Evolutionary conservation across 2,329 filamentous ascomycete species (phyloP).

Genomic region (Saccharata proteae): DNA sequence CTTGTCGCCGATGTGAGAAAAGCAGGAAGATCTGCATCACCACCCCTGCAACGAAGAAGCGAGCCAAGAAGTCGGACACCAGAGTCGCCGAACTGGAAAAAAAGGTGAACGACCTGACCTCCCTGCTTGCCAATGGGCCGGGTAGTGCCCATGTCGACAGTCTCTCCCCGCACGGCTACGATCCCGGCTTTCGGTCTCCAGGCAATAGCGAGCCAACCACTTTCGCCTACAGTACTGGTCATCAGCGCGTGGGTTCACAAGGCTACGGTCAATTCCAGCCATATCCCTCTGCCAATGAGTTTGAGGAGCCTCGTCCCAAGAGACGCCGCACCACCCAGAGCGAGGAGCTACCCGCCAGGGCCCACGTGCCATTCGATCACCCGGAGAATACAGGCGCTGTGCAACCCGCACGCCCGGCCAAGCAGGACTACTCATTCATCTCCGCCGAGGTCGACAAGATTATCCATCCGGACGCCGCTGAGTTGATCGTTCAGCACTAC

Average conservation of each 20-base stretch:
- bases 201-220: too few relatives aligned
- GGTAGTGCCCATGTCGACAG: too few relatives aligned
- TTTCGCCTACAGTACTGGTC: too few relatives aligned
- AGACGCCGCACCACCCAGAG: too few relatives aligned
- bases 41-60: constrained; percentile 62
- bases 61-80: constrained; percentile 85
- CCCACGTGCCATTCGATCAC: too few relatives aligned
- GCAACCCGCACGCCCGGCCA: constrained; percentile 9
- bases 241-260: too few relatives aligned
- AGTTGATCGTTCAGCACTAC: constrained; percentile 46
- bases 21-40: constrained; percentile 33
- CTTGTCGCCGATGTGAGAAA: constrained; percentile 59
- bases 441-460: constrained; percentile 30
- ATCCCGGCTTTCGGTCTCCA: background rate
- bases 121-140: constrained; percentile 49
- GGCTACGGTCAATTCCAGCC: too few relatives aligned
- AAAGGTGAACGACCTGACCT: constrained; percentile 82
- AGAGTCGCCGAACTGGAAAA: constrained; percentile 82
- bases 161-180: background rate
- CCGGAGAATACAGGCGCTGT: constrained; percentile 5
- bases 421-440: constrained; percentile 26
- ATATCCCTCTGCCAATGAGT: too few relatives aligned
- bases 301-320: too few relatives aligned
- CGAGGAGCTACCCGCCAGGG: too few relatives aligned
- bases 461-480: constrained; percentile 39